Evolutionary conservation across 179 eudicot genomes (phyloP), one percentile per base, ranked within the genome.

Genomic region (Monotropa hypopitys): DNA sequence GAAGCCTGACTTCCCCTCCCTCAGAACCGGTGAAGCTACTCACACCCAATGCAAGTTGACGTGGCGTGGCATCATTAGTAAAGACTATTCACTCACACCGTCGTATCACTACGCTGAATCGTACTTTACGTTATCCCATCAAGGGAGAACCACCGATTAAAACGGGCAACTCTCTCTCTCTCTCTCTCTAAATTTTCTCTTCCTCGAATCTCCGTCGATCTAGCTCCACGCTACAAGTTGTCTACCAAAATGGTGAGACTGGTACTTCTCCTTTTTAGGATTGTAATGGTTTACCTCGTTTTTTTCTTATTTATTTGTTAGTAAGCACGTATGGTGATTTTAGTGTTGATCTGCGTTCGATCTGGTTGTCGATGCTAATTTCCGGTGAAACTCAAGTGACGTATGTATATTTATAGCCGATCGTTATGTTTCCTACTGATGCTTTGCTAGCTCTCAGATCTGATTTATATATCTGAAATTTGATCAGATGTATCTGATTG

Each of bases 201-300:
- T 33, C 35, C 40, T 12, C 51, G 12, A 43, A 61, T 42, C 56
- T 43, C 54, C 47, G 77, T 75, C 47, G 56, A 75, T 61, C 69
- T n/a, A 18, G 69, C 15, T 35, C 16, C 9, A 7, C 18, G 54
- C 76, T 53, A 28, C 46, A 8, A 18, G 6, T 45, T 47, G 12
- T 23, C 51, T 42, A 3, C 69, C 40, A 30, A 61, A 43, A 75
- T 75, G 77, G 77, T 59, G 70, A 75, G 70, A 16, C 70, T 21
- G 20, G 16, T 38, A 26, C 65, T 73, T 50, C 46, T 33, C 7
- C 66, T 74, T 5, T 1, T 38, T 38, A 13, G 18, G 70, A 20
- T 75, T 75, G 59, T 11, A 26, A 42, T 38, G 26, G 8, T 47
- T 1, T 71, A 16, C n/a, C 43, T 30, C 30, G 12, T 30, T 4